These are phyloP conservation scores for Potentilla sterilis DNA, from an alignment of 306 rosid genomes.

Conservation along the genomic window DNA sequence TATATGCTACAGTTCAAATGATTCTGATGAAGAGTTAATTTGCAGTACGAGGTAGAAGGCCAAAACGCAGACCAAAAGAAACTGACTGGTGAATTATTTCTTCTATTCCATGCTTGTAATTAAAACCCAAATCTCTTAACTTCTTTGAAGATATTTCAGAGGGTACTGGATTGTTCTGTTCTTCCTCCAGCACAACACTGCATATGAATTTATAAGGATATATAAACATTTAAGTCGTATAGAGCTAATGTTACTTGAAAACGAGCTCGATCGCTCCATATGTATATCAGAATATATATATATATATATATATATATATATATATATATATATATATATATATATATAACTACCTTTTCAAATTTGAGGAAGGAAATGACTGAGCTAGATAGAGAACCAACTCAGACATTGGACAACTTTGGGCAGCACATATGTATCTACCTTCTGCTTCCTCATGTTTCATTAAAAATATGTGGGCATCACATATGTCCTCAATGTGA, in stretches of 20 bases:
- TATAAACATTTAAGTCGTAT: background rate
- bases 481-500: conserved; percentile 79
- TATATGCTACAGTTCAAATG: background rate
- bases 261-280: background rate
- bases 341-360: conserved; percentile 25
- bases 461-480: conserved; percentile 79
- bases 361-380: conserved; percentile 40
- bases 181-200: conserved; percentile 37
- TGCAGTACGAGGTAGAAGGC: conserved; percentile 35
- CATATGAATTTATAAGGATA: conserved; percentile 5
- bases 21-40: background rate
- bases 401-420: conserved; percentile 42
- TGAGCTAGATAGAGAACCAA: conserved; percentile 42
- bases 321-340: background rate
- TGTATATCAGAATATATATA: background rate
- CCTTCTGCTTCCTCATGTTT: conserved; percentile 63
- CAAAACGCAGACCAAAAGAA: conserved; percentile 38
- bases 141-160: conserved; percentile 66
- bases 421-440: conserved; percentile 53
- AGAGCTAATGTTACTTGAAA: background rate
- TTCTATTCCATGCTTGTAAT: conserved; percentile 58
- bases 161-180: conserved; percentile 31
- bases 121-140: conserved; percentile 63
- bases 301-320: background rate
- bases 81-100: conserved; percentile 53